Conservation (phyloP, 768 basidiomycete genomes). For the Lactarius pseudohatsudake region DNA sequence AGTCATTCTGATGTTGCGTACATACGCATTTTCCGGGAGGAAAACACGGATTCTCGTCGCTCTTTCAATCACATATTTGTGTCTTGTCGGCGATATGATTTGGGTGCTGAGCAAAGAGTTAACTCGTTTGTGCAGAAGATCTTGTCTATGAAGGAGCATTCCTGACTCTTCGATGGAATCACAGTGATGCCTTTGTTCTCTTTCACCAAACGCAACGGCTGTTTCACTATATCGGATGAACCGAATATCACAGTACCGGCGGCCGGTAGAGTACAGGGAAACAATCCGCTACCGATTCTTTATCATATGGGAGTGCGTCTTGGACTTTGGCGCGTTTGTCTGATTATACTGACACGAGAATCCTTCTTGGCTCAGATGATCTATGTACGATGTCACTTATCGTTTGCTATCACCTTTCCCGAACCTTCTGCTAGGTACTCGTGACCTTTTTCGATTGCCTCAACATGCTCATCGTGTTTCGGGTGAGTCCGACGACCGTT, state of each 20-base stretch:
- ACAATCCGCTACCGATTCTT: no score
- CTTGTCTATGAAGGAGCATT: not conserved
- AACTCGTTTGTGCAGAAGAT: not conserved
- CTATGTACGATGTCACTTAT: constrained; percentile 5
- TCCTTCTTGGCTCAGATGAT: constrained; percentile 3
- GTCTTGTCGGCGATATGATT: constrained; percentile 6
- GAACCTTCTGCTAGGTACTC: constrained; percentile 8
- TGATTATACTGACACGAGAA: not conserved
- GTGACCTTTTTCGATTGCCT: constrained; percentile 19
- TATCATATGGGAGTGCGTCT: constrained; percentile 20
- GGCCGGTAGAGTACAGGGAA: not conserved
- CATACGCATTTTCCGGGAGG: constrained; percentile 26
- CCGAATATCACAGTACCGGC: no score
- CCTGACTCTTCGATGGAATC: constrained; percentile 4
- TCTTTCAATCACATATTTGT: constrained; percentile 7
- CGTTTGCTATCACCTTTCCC: not conserved
- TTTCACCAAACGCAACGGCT: not conserved
- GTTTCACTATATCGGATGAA: constrained; percentile 3
- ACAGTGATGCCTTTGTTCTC: constrained; percentile 9
- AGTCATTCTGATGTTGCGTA: constrained; percentile 29
- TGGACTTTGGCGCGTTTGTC: not conserved
- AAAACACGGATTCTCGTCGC: constrained; percentile 2
- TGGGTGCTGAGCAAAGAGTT: constrained; percentile 18
- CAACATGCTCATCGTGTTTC: constrained; percentile 18
- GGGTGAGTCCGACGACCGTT: not conserved